Evolutionary conservation across 2,329 filamentous ascomycete genomes (phyloP).

Genomic region (Hypomyces rosellus): DNA sequence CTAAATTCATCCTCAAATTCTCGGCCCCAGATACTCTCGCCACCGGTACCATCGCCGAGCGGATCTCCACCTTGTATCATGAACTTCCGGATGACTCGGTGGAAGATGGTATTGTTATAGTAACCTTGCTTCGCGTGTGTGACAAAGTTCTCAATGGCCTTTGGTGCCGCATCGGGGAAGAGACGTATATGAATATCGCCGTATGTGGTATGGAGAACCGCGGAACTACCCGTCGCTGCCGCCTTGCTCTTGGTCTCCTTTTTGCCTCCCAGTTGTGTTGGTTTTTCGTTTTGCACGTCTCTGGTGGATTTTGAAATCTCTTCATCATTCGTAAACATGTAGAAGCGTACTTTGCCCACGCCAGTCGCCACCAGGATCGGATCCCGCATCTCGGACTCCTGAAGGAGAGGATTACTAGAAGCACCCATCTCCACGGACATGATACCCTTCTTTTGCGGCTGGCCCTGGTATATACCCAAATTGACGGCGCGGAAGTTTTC

Average conservation of each 20-base stretch:
- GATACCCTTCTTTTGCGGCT: constrained; percentile 87
- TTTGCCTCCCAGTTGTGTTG: constrained; percentile 56
- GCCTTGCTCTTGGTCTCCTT: constrained; percentile 49
- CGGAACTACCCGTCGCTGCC: constrained; percentile 68
- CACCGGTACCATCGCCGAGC: constrained; percentile 82
- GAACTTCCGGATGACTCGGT: constrained; percentile 94
- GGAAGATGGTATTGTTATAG: constrained; percentile 97
- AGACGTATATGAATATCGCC: constrained; percentile 92
- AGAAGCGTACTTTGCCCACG: constrained; percentile 84
- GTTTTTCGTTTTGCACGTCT: constrained; percentile 93
- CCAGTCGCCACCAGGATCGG: constrained; percentile 83
- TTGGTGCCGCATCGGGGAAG: constrained; percentile 88
- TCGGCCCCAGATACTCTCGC: constrained; percentile 85
- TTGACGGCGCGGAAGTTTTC: constrained; percentile 81
- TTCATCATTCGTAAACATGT: constrained; percentile 93
- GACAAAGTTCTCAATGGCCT: constrained; percentile 95
- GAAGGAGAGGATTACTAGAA: constrained; percentile 83
- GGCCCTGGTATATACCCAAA: constrained; percentile 85
- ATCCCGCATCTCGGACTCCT: constrained; percentile 85
- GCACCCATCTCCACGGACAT: constrained; percentile 97
- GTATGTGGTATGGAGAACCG: constrained; percentile 84
- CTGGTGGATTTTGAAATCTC: constrained; percentile 76
- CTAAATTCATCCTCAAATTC: constrained; percentile 95
- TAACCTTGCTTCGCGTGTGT: constrained; percentile 85
- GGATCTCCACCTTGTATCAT: constrained; percentile 99